Conservation (phyloP, 2,329 filamentous ascomycete genomes). For the Colletotrichum echinochloae region DNA sequence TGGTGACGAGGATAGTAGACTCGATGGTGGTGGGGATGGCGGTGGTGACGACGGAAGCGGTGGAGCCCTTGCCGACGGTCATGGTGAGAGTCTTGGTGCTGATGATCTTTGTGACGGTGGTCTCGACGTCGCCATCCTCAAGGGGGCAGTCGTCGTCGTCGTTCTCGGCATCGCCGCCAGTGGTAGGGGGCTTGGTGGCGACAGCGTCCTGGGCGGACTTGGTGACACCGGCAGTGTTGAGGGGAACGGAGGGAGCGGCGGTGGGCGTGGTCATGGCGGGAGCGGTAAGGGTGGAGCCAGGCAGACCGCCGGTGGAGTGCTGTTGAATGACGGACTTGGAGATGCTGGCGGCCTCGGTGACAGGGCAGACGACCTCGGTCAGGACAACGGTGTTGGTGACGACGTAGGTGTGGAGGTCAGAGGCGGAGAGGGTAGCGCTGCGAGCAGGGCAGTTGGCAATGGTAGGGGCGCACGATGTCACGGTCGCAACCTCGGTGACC, state of each 20-base stretch:
- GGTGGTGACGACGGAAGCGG: conserved; percentile 53
- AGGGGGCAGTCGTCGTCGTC: conserved; percentile 37
- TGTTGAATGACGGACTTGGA: conserved; percentile 54
- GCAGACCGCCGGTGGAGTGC: conserved; percentile 52
- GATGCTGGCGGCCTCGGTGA: conserved; percentile 55
- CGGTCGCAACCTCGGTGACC: conserved; percentile 66
- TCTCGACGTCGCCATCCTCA: conserved; percentile 37
- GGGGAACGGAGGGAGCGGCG: conserved; percentile 42
- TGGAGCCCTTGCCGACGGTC: conserved; percentile 50
- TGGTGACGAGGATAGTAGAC: conserved; percentile 50
- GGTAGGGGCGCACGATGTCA: conserved; percentile 68
- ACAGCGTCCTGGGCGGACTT: conserved; percentile 41
- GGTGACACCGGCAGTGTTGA: conserved; percentile 53
- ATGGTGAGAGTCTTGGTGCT: conserved; percentile 51
- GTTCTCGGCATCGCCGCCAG: conserved; percentile 25
- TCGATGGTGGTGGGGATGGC: conserved; percentile 58
- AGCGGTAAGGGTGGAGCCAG: conserved; percentile 52
- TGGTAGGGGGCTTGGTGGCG: conserved; percentile 26
- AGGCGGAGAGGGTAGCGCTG: conserved; percentile 51
- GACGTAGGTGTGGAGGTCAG: conserved; percentile 49
- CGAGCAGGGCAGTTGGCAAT: conserved; percentile 67
- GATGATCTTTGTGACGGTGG: conserved; percentile 47
- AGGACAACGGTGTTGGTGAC: conserved; percentile 55
- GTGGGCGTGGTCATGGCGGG: conserved; percentile 45
- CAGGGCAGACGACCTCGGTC: conserved; percentile 60